phyloP scores from a whole-genome alignment of 352 stramenopile genomes.

The Phytophthora vignae region DNA sequence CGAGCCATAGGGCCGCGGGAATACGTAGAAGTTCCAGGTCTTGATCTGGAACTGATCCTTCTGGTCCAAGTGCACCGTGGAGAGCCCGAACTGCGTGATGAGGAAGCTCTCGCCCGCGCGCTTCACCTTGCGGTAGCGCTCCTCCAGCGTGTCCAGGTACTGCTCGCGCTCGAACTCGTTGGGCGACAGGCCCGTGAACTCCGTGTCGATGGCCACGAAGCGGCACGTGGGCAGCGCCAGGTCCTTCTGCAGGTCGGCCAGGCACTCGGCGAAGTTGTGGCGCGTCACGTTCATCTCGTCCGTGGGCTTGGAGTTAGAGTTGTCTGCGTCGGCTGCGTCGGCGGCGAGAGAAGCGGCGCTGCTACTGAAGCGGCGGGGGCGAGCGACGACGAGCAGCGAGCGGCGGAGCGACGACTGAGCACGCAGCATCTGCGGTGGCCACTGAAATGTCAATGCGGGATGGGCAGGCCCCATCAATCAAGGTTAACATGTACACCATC shows the following conservation, averaged over 20 bases:
- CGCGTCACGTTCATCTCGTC: conserved; percentile 83
- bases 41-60: conserved; percentile 66
- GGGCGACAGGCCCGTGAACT: conserved; percentile 82
- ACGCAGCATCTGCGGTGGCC: conserved; percentile 41
- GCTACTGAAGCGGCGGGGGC: conserved; percentile 21
- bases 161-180: conserved; percentile 71
- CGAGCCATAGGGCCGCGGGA: conserved; percentile 69
- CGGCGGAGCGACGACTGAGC: conserved; percentile 36
- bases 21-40: conserved; percentile 92
- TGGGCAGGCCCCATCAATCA: neutral
- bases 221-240: conserved; percentile 65
- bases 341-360: neutral
- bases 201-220: conserved; percentile 86
- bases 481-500: conserved; percentile 9
- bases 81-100: conserved; percentile 86
- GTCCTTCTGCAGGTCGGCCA: conserved; percentile 67
- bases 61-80: conserved; percentile 72
- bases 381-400: conserved; percentile 24
- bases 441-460: conserved; percentile 18
- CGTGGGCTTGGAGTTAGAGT: too few relatives aligned
- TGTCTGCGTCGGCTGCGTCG: too few relatives aligned
- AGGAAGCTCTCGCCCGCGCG: conserved; percentile 80
- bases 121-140: conserved; percentile 82
- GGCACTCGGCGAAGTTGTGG: conserved; percentile 77
- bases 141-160: conserved; percentile 80